Percentiles rank a stretch among this genome's conserved stretches.
Evolutionary conservation across 345 rosid species (phyloP).

Genomic region (Pugionium dolabratum): DNA sequence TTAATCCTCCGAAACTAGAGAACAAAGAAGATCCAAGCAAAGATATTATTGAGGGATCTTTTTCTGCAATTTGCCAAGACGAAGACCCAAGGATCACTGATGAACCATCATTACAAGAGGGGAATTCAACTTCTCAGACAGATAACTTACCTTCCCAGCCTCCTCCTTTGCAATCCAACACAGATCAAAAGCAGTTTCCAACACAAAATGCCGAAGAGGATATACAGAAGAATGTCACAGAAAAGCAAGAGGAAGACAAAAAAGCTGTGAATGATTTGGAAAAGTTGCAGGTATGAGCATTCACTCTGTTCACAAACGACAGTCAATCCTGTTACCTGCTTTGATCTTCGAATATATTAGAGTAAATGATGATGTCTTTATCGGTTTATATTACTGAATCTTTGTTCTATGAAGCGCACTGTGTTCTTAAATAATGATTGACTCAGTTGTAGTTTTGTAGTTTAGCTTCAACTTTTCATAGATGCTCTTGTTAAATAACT

Average conservation of each 20-base stretch:
- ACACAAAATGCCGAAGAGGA: conserved; percentile 22
- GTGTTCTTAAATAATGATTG: conserved; percentile 4
- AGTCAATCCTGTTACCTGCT: conserved; percentile 1
- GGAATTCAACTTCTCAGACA: conserved; percentile 27
- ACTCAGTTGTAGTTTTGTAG: conserved; percentile 1
- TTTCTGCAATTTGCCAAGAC: conserved; percentile 12
- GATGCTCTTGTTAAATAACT: neutral
- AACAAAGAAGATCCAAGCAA: conserved; percentile 26
- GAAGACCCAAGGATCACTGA: neutral
- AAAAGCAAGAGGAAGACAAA: conserved; percentile 18
- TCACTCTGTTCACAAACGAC: conserved; percentile 4
- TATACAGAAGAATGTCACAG: conserved; percentile 6
- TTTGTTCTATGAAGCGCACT: neutral
- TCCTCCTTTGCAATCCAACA: conserved; percentile 7
- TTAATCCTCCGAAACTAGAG: conserved; percentile 20
- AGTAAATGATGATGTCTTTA: conserved; percentile 23
- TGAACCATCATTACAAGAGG: conserved; percentile 27
- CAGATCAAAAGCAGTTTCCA: conserved; percentile 13
- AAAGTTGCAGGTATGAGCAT: neutral
- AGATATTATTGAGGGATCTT: conserved; percentile 6
- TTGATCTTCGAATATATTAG: conserved; percentile 26
- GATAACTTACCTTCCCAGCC: conserved; percentile 12
- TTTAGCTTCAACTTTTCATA: conserved; percentile 24
- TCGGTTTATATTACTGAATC: conserved; percentile 9
- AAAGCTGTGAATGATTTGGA: conserved; percentile 24